phyloP scores from a whole-genome alignment of 768 basidiomycete genomes.

The Collybia sordida region DNA sequence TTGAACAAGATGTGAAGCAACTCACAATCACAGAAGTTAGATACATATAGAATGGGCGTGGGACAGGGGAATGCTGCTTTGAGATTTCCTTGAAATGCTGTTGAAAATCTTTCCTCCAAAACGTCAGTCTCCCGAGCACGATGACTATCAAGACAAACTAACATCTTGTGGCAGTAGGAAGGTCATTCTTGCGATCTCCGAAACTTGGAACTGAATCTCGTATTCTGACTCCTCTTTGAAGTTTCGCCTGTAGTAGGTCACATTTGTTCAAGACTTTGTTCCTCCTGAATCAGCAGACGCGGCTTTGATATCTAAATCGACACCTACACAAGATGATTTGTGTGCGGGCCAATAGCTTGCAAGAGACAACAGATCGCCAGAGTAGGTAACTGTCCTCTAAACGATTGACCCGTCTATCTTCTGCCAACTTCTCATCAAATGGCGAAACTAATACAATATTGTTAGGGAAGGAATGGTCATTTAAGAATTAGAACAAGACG shows the following conservation, averaged over 20 bases:
- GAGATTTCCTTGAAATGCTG: conserved; percentile 79
- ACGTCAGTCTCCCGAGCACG: conserved; percentile 4
- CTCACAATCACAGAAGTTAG: conserved; percentile 78
- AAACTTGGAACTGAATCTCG: conserved; percentile 72
- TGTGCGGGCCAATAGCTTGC: conserved; percentile 59
- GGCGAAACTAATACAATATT: conserved; percentile 54
- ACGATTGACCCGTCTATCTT: conserved; percentile 68
- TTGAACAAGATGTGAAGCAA: conserved; percentile 9
- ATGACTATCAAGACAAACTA: conserved; percentile 22
- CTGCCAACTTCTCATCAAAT: conserved; percentile 78
- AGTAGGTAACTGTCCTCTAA: conserved; percentile 76
- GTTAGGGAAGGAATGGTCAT: conserved; percentile 11
- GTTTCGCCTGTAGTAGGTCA: conserved; percentile 71
- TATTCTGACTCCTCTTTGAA: conserved; percentile 65
- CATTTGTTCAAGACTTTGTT: conserved; percentile 65
- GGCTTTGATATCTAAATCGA: too few relatives aligned
- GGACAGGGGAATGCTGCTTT: conserved; percentile 58
- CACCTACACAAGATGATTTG: conserved; percentile 51
- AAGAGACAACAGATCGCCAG: conserved; percentile 74
- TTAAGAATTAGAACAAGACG: conserved; percentile 9
- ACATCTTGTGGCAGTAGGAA: conserved; percentile 71
- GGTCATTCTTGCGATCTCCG: conserved; percentile 71
- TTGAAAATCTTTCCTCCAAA: conserved; percentile 60
- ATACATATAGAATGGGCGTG: conserved; percentile 70
- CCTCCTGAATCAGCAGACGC: too few relatives aligned